Percentiles rank a stretch among this genome's conserved stretches.
Evolutionary conservation across 257 asterid genomes (phyloP).

Genomic region (Anisodus acutangulus): DNA sequence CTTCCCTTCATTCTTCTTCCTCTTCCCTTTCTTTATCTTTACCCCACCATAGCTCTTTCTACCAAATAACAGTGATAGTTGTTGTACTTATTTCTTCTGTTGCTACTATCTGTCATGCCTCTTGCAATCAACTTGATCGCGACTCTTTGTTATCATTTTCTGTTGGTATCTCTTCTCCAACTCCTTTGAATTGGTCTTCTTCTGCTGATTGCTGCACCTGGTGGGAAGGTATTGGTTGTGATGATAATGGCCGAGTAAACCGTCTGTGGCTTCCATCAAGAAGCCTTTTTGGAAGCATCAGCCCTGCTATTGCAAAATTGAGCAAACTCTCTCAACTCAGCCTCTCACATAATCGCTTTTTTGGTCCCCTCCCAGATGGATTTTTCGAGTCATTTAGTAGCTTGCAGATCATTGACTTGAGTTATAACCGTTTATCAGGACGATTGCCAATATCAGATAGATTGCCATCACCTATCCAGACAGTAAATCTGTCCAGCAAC

Average conservation of each 20-base stretch:
- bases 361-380: constrained; percentile 64
- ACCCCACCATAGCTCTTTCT: constrained; percentile 29
- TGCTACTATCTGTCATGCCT: constrained; percentile 46
- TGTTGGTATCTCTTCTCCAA: constrained; percentile 41
- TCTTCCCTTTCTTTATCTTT: constrained; percentile 27
- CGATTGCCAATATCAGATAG: constrained; percentile 41
- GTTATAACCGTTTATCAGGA: constrained; percentile 70
- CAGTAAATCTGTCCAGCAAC: constrained; percentile 72
- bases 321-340: constrained; percentile 56
- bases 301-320: constrained; percentile 59
- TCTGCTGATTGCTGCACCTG: constrained; percentile 68
- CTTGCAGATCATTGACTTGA: constrained; percentile 60
- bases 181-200: constrained; percentile 67
- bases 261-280: constrained; percentile 64
- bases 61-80: constrained; percentile 32
- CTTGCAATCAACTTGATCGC: constrained; percentile 59
- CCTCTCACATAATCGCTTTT: constrained; percentile 62
- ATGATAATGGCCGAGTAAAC: constrained; percentile 56
- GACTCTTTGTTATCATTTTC: constrained; percentile 58
- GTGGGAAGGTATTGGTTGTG: constrained; percentile 87
- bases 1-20: constrained; percentile 33
- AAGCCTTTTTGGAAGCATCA: constrained; percentile 59
- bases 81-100: constrained; percentile 35
- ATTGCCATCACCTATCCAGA: constrained; percentile 48
- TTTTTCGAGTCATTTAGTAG: constrained; percentile 52